Evolutionary conservation across 2,329 filamentous ascomycete species (phyloP).

Genomic region (Colletotrichum noveboracense): DNA sequence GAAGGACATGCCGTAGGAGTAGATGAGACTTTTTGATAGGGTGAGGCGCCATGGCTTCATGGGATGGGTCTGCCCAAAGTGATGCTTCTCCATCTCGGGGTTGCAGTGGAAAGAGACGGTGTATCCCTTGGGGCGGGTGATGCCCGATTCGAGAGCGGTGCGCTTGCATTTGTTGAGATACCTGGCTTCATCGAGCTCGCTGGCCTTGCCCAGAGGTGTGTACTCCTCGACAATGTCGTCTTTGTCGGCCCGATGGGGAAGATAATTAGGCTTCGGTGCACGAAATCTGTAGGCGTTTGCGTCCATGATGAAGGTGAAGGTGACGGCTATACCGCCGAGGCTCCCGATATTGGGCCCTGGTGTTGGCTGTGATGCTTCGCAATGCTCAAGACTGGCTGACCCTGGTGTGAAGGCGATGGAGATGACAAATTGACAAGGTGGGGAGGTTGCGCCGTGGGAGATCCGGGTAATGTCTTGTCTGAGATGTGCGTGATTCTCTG

Average conservation of each 20-base stretch:
- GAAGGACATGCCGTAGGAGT: conserved; percentile 93
- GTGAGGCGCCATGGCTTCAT: conserved; percentile 99
- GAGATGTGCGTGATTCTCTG: neutral
- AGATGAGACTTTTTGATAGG: conserved; percentile 91
- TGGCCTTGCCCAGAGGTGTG: conserved; percentile 53
- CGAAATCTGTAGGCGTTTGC: conserved; percentile 50
- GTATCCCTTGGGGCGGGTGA: conserved; percentile 83
- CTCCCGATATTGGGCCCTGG: neutral
- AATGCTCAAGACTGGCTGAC: neutral
- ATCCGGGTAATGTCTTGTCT: neutral
- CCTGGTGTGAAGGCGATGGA: neutral
- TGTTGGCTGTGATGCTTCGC: neutral
- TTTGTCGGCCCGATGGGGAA: conserved; percentile 58
- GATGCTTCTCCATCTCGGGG: conserved; percentile 91
- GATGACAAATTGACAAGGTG: neutral
- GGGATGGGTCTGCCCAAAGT: conserved; percentile 95
- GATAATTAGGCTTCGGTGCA: conserved; percentile 64
- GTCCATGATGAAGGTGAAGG: conserved; percentile 2
- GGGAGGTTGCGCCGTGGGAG: neutral
- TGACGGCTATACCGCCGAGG: conserved; percentile 9
- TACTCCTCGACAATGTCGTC: conserved; percentile 60
- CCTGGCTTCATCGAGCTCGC: conserved; percentile 59
- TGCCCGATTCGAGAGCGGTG: conserved; percentile 66
- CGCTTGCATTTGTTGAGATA: conserved; percentile 64
- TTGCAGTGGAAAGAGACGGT: conserved; percentile 96